phyloP scores from a whole-genome alignment of 176 grass and related monocot species.

The Cenchrus purpureus region DNA sequence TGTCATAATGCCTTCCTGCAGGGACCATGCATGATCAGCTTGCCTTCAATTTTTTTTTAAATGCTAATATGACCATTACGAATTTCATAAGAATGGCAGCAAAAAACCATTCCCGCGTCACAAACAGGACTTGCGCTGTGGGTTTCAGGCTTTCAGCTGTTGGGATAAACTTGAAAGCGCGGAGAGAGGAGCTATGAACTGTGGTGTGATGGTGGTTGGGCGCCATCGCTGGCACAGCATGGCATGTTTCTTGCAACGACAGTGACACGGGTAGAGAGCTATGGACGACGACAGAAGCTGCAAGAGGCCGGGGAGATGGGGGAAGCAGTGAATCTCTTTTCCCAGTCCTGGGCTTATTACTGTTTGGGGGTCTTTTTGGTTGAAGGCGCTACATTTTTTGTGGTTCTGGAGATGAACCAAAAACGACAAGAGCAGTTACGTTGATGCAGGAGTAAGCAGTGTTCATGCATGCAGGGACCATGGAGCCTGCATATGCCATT shows the following conservation, averaged over 20 bases:
- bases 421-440: background rate
- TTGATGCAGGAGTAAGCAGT: background rate
- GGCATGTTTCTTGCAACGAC: slow-evolving; percentile 11
- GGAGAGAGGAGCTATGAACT: background rate
- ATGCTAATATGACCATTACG: no score
- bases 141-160: background rate
- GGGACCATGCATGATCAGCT: background rate
- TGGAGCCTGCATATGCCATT: slow-evolving; percentile 1
- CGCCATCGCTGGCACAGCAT: slow-evolving; percentile 27
- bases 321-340: background rate
- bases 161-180: background rate
- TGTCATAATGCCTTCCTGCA: background rate
- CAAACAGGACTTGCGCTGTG: background rate
- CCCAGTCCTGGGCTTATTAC: background rate
- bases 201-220: slow-evolving; percentile 15
- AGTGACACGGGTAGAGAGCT: background rate
- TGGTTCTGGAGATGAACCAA: slow-evolving; percentile 21
- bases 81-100: background rate
- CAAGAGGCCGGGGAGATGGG: background rate
- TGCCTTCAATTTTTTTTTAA: background rate
- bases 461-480: slow-evolving; percentile 8
- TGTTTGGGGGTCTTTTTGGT: background rate
- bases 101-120: background rate
- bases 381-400: background rate
- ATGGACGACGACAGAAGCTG: background rate